Conservation (phyloP, 164 flowering plant genomes). For the Sextonia rubra region DNA sequence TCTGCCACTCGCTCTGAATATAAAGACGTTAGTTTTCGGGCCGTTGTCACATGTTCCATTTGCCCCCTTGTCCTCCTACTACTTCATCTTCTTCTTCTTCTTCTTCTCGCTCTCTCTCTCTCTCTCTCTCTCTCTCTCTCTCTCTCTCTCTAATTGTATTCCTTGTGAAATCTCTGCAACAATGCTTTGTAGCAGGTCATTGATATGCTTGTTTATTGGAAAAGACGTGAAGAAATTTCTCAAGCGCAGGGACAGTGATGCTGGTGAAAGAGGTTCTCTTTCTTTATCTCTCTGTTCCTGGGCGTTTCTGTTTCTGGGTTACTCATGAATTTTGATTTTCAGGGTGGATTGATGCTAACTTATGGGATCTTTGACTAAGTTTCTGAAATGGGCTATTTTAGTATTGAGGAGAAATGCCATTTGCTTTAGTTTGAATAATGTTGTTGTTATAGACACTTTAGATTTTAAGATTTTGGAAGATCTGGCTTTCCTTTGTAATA, state of each 20-base stretch:
- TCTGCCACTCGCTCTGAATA: no score
- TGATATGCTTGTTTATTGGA: conserved; percentile 45
- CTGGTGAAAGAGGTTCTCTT: conserved; percentile 70
- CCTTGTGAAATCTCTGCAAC: no score
- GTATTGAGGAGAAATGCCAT: background rate
- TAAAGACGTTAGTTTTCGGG: no score
- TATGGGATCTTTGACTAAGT: background rate
- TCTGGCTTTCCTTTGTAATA: no score
- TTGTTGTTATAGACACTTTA: no score
- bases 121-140: no score
- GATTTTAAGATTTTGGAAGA: no score
- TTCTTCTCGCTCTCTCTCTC: no score
- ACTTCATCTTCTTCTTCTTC: background rate
- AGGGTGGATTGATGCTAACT: background rate
- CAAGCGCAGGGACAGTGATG: conserved; percentile 93
- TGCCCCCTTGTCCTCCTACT: no score
- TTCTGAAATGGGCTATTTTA: background rate
- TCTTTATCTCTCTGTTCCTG: background rate
- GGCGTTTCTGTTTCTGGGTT: background rate
- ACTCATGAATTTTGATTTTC: background rate
- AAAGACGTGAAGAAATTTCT: conserved; percentile 76
- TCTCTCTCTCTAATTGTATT: background rate
- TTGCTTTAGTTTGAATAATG: background rate
- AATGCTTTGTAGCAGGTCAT: conserved; percentile 37
- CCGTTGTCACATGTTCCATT: no score